Evolutionary conservation across 257 asterid genomes (phyloP).

Genomic region (Nicotiana noctiflora): DNA sequence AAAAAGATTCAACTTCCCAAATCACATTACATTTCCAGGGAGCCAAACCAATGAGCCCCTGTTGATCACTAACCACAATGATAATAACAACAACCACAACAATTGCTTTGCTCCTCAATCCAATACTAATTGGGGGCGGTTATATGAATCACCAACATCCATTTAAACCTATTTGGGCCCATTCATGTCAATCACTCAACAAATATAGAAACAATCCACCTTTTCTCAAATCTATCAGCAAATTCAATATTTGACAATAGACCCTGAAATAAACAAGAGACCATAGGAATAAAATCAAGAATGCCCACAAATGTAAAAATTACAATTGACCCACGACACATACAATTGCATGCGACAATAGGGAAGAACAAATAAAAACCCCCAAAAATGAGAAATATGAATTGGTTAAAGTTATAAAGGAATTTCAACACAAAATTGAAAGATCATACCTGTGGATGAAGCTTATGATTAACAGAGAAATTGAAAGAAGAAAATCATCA

Average conservation of each 20-base stretch:
- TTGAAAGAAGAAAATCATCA: slow-evolving; percentile 4
- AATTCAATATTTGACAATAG: background rate
- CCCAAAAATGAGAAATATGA: background rate
- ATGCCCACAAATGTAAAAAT: background rate
- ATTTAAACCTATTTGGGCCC: background rate
- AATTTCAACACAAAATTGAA: background rate
- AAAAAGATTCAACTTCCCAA: slow-evolving; percentile 14
- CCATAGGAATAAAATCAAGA: background rate
- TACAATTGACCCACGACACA: background rate
- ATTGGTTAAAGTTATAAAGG: background rate
- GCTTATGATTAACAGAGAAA: background rate
- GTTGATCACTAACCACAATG: slow-evolving; percentile 17
- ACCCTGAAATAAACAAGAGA: background rate
- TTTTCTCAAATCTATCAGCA: background rate
- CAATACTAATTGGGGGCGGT: background rate
- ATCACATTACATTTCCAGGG: slow-evolving; percentile 31
- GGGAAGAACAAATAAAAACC: background rate
- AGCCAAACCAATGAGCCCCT: slow-evolving; percentile 18
- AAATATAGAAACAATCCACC: background rate
- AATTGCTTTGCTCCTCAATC: background rate
- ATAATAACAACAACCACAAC: background rate
- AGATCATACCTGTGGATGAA: background rate
- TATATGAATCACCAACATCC: background rate
- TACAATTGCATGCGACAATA: background rate
- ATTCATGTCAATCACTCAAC: background rate